phyloP scores from a whole-genome alignment of 2,329 filamentous ascomycete genomes.

The Colletotrichum eleusines region DNA sequence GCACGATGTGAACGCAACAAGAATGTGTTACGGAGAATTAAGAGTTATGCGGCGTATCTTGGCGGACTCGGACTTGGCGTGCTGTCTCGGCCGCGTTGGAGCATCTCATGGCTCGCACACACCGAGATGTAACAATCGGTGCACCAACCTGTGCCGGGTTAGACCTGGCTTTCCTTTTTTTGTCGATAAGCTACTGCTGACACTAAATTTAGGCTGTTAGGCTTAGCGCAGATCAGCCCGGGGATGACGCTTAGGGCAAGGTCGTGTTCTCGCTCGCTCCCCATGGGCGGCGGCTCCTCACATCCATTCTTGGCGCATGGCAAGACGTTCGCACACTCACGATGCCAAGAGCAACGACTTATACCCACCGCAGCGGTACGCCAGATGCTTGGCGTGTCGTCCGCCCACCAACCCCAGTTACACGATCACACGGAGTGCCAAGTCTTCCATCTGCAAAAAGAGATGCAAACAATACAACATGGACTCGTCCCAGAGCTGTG shows the following conservation, averaged over 20 bases:
- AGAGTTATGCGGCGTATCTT: not conserved
- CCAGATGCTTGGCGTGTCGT: slow-evolving; percentile 4
- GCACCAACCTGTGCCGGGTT: not conserved
- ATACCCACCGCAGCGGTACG: slow-evolving; percentile 5
- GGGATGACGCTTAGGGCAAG: slow-evolving; percentile 2
- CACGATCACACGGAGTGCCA: too few relatives aligned
- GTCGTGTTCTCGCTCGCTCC: not conserved
- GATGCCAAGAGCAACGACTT: not conserved
- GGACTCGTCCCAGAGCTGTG: not conserved
- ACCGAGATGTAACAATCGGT: not conserved
- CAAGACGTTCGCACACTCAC: not conserved
- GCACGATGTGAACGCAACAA: not conserved
- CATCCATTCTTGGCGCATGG: slow-evolving; percentile 3
- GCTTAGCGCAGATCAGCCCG: not conserved
- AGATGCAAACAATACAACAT: not conserved
- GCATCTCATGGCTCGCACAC: not conserved
- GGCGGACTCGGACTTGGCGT: not conserved
- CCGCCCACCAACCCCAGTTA: too few relatives aligned
- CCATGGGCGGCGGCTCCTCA: not conserved
- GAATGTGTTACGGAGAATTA: too few relatives aligned
- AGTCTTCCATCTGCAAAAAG: too few relatives aligned
- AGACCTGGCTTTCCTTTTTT: not conserved
- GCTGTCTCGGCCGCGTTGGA: not conserved
- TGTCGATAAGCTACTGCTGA: not conserved
- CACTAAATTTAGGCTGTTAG: not conserved